Evolutionary conservation across 208 protist species (phyloP).

Genomic region (Entamoeba dispar): DNA sequence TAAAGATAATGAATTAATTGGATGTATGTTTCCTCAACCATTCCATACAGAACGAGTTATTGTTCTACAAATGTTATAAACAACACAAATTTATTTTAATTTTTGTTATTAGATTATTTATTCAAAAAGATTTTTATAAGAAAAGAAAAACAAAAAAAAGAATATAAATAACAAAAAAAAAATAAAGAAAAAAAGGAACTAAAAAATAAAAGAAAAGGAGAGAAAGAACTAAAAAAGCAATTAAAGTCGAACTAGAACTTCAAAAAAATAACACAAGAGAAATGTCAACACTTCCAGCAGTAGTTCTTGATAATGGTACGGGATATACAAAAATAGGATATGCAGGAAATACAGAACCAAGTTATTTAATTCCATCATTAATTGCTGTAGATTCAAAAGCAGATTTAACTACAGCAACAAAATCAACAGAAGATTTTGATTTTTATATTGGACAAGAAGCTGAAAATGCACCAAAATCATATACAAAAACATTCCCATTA

Average conservation of each 20-base stretch:
- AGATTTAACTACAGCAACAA: neutral
- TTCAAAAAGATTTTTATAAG: too few species aligned
- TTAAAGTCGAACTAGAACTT: neutral
- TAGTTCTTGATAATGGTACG: constrained; percentile 91
- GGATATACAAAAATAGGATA: constrained; percentile 93
- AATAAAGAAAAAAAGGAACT: too few species aligned
- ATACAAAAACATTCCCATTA: constrained; percentile 54
- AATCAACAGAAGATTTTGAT: constrained; percentile 58
- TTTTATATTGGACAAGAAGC: constrained; percentile 75
- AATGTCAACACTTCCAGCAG: constrained; percentile 24
- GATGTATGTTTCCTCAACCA: neutral
- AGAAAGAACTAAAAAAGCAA: too few species aligned
- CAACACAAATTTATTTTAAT: too few species aligned
- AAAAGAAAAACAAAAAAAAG: too few species aligned
- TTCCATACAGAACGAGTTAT: neutral
- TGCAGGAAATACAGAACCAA: constrained; percentile 71
- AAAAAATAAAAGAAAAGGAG: too few species aligned
- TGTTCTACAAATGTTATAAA: neutral
- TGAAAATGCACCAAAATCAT: constrained; percentile 31
- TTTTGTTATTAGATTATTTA: too few species aligned
- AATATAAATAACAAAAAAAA: too few species aligned
- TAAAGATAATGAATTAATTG: neutral
- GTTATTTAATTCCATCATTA: constrained; percentile 69
- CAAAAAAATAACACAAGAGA: neutral
- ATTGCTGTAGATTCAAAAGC: constrained; percentile 46